Evolutionary conservation across 345 rosid genomes (phyloP).

Genomic region (Psidium friedrichsthalianum): DNA sequence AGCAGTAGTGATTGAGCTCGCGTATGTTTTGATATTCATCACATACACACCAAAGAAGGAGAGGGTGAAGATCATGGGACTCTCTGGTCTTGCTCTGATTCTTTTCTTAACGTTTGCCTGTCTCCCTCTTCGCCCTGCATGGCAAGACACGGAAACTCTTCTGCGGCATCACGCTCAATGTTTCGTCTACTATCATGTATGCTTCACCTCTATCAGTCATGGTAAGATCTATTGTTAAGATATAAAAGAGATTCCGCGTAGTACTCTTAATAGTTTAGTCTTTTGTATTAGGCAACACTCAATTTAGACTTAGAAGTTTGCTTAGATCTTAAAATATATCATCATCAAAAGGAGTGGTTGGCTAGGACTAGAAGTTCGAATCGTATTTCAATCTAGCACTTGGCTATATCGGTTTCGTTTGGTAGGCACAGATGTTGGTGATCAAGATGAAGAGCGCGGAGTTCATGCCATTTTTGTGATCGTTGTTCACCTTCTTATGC

Average conservation of each 20-base stretch:
- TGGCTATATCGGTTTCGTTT: neutral
- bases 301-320: neutral
- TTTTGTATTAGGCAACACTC: neutral
- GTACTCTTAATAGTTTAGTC: neutral
- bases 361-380: neutral
- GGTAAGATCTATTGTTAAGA: too few species aligned
- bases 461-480: constrained; percentile 30
- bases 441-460: constrained; percentile 34
- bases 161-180: constrained; percentile 20
- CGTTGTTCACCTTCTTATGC: constrained; percentile 21
- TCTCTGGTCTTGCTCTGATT: neutral
- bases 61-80: neutral
- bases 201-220: constrained; percentile 29
- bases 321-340: neutral
- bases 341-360: neutral
- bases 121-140: constrained; percentile 14
- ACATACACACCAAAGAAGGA: neutral
- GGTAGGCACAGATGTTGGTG: constrained; percentile 16
- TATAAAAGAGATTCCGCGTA: neutral
- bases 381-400: neutral
- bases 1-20: neutral
- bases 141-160: constrained; percentile 22
- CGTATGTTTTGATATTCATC: neutral
- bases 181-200: constrained; percentile 27
- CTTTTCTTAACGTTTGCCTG: constrained; percentile 5